Conservation (phyloP, 2,329 filamentous ascomycete species). For the Botrytis medusae region DNA sequence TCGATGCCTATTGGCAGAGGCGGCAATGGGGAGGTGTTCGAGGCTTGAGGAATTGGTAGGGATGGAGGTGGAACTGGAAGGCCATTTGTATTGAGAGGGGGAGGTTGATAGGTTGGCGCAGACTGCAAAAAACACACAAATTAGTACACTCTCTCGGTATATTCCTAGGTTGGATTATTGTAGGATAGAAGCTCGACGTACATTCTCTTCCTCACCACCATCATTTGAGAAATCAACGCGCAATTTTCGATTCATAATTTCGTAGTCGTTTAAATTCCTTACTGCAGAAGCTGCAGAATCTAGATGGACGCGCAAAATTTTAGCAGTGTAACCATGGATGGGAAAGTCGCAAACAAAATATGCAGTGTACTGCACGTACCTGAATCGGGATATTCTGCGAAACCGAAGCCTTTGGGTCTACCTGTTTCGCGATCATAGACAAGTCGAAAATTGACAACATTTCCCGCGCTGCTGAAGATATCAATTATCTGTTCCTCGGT, state of each 20-base stretch:
- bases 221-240: constrained; percentile 96
- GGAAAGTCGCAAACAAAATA: constrained; percentile 12
- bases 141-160: background rate
- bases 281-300: constrained; percentile 88
- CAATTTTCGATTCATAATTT: constrained; percentile 91
- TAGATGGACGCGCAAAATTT: constrained; percentile 36
- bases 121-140: background rate
- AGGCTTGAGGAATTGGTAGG: constrained; percentile 23
- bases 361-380: constrained; percentile 50
- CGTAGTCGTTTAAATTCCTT: constrained; percentile 90
- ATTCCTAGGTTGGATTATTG: background rate
- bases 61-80: constrained; percentile 41
- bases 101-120: constrained; percentile 18
- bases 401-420: constrained; percentile 93
- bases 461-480: constrained; percentile 86
- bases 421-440: constrained; percentile 96
- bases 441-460: constrained; percentile 86
- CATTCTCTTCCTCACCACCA: constrained; percentile 62
- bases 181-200: constrained; percentile 17
- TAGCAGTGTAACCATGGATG: constrained; percentile 13
- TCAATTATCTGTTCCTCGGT: constrained; percentile 96
- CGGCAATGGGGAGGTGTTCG: constrained; percentile 60
- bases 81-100: constrained; percentile 27
- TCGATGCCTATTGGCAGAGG: constrained; percentile 83
- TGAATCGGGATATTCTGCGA: constrained; percentile 90